Base-by-base conservation (phyloP, 805 yeast species). In the Torulaspora gathmanii region DNA sequence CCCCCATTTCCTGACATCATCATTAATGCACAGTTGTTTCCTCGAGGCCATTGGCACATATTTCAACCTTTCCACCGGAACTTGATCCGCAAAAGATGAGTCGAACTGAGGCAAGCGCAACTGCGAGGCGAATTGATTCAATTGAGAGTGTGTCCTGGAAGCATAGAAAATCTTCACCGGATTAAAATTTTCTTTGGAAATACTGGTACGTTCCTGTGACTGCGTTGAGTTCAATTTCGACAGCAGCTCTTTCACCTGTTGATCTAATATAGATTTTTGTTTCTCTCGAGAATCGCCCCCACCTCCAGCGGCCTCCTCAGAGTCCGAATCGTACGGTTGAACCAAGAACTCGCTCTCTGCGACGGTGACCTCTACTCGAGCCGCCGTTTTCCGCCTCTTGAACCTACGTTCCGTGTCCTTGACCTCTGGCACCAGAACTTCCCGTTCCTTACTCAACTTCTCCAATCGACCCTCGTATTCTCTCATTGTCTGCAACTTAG, bases 131-230 rank as follows among this genome's bases (percentile, higher is more conserved):
- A 90, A 86, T 58, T 90, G 98, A 29, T 72, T 71, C 36, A 90
- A 68, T 60, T 90, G 98, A 0, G 96, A 86, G 58, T 90, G 97
- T 0, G 98, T 90, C 63, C 98, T 70, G 2, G 96, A 87, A 0
- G 95, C 74, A 58, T 81, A 89, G 53, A 67, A 77, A 1, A 90
- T 78, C 53, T 80, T 77, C 0, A 70, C 56, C 0, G 77, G 65
- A 15, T 67, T 64, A 6, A 52, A 55, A 8, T 56, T 46, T 50
- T 63, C 36, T 50, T 56, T 31, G 48, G 39, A 28, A 52, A 47
- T 8, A 47, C 51, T 10, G 35, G 51, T 25, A 27, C 50, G 5
- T 45, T 54, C 33, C 54, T 61, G 4, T 43, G 26, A n/a, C 47
- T 46, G 5, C 59, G 54, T 5, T 50, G 29, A 9, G n/a, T 62